phyloP scores from a whole-genome alignment of 345 rosid species.

The Trapa incisa region DNA sequence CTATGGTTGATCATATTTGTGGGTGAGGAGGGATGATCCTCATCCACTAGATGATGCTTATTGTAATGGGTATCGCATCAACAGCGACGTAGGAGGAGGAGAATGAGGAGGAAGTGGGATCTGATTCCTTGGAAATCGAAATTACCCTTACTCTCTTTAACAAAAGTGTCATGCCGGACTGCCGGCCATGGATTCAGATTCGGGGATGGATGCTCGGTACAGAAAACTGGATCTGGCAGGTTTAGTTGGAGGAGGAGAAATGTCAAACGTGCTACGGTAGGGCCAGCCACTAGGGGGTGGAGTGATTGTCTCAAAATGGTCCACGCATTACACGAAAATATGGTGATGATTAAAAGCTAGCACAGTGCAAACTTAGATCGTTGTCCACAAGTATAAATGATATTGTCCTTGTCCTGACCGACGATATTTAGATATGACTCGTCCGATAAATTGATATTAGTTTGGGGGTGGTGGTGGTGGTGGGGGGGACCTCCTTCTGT shows the following conservation, averaged over 20 bases:
- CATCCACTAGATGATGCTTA: constrained; percentile 26
- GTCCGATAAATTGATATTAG: background rate
- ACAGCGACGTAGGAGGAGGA: background rate
- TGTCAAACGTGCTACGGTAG: background rate
- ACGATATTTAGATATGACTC: background rate
- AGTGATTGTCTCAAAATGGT: background rate
- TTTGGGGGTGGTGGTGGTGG: too few relatives aligned
- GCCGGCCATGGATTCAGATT: too few relatives aligned
- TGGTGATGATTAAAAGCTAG: background rate
- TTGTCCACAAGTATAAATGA: background rate
- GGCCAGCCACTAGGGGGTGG: background rate
- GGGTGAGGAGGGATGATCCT: constrained; percentile 23
- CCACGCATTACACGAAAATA: background rate
- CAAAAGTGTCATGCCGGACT: background rate
- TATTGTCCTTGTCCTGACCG: background rate
- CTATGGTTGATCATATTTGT: constrained; percentile 9
- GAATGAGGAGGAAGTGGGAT: too few relatives aligned
- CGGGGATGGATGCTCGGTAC: too few relatives aligned
- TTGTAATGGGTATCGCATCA: constrained; percentile 13
- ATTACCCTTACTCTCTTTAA: too few relatives aligned
- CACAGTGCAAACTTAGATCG: background rate
- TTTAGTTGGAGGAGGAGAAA: too few relatives aligned
- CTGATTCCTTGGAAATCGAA: too few relatives aligned
- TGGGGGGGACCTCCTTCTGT: background rate
- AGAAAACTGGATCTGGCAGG: too few relatives aligned